These are phyloP conservation scores for Saturnispora ahearnii DNA, from an alignment of 805 yeast species.

Conservation along the genomic window DNA sequence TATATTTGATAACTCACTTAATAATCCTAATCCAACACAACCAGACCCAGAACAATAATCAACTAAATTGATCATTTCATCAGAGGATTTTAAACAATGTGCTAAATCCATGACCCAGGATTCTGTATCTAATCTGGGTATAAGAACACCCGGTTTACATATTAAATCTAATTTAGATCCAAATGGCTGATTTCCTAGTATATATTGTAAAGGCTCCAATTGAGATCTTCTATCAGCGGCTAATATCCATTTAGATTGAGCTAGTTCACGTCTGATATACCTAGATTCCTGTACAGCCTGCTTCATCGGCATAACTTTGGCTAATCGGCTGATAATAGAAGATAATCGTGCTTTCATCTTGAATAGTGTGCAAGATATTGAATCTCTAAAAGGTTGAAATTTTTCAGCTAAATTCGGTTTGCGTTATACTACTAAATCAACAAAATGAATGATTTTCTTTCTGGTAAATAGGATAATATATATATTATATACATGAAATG, in stretches of 20 bases:
- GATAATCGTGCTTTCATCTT: neutral
- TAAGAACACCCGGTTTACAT: constrained; percentile 60
- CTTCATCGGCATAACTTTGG: constrained; percentile 14
- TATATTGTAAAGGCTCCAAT: constrained; percentile 72
- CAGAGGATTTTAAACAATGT: constrained; percentile 6
- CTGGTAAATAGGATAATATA: neutral
- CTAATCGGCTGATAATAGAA: constrained; percentile 4
- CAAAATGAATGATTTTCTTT: neutral
- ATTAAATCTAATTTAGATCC: constrained; percentile 47
- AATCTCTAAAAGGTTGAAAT: neutral
- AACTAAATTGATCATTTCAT: constrained; percentile 19
- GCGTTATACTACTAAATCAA: neutral
- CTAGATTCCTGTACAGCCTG: constrained; percentile 47
- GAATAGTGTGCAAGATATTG: neutral
- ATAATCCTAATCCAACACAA: constrained; percentile 59
- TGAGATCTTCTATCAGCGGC: constrained; percentile 49
- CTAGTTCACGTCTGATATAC: constrained; percentile 59
- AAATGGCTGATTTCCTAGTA: constrained; percentile 82
- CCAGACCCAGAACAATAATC: constrained; percentile 90
- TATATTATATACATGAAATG: neutral
- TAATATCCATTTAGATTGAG: constrained; percentile 32
- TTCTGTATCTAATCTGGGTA: constrained; percentile 94
- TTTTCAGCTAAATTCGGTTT: neutral
- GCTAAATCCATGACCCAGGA: constrained; percentile 62
- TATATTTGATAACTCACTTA: constrained; percentile 20